These are phyloP conservation scores for Tirmania nivea DNA, from an alignment of 495 filamentous ascomycete species.

Conservation along the genomic window DNA sequence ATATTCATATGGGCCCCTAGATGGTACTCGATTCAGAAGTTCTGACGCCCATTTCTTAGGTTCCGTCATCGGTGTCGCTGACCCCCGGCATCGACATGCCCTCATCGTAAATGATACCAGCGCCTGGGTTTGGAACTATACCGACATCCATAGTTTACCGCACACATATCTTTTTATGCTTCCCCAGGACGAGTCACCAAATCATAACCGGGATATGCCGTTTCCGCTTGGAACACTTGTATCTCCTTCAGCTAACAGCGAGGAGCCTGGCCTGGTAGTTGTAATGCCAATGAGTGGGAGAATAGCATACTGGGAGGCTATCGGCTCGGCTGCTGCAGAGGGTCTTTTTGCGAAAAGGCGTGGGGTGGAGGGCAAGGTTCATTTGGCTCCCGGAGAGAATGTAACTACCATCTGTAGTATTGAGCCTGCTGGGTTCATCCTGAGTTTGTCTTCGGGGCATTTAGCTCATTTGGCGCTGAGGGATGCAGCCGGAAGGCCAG, in stretches of 20 bases:
- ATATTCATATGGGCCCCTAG: conserved; percentile 29
- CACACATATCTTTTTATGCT: conserved; percentile 58
- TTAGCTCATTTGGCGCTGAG: conserved; percentile 65
- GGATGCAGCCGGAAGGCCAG: conserved; percentile 66
- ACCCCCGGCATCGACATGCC: conserved; percentile 46
- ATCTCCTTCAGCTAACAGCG: conserved; percentile 43
- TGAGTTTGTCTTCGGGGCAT: conserved; percentile 63
- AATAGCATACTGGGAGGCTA: conserved; percentile 84
- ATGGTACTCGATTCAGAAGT: conserved; percentile 19
- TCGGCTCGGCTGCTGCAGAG: conserved; percentile 24
- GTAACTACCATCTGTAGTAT: conserved; percentile 56
- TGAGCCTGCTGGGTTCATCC: conserved; percentile 67
- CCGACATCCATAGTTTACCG: conserved; percentile 35
- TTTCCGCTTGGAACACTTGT: conserved; percentile 66
- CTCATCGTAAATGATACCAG: conserved; percentile 55
- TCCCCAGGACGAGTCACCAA: conserved; percentile 34
- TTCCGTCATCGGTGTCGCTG: conserved; percentile 16
- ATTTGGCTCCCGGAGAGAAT: conserved; percentile 50
- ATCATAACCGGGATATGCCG: conserved; percentile 36
- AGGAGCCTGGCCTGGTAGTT: conserved; percentile 63
- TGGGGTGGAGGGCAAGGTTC: conserved; percentile 36
- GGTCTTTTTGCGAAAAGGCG: conserved; percentile 17
- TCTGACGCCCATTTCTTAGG: not conserved
- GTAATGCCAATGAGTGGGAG: conserved; percentile 64
- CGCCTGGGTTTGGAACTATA: conserved; percentile 80